Evolutionary conservation across 345 rosid species (phyloP).

Genomic region (Kernera saxatilis): DNA sequence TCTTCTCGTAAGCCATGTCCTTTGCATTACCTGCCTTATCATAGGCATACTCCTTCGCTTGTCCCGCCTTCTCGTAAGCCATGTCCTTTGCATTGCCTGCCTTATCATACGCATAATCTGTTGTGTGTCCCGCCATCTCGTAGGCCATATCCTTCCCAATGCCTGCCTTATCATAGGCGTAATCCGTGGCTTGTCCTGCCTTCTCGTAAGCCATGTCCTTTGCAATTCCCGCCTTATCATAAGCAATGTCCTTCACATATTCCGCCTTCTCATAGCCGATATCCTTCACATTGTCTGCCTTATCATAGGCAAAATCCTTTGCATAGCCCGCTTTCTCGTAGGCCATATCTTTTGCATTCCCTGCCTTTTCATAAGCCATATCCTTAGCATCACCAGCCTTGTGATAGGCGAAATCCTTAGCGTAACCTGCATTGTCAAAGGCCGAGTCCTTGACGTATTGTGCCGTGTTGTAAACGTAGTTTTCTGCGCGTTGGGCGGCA

Average conservation of each 20-base stretch:
- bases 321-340: not conserved
- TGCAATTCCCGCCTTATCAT: not conserved
- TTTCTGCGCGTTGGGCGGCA: not conserved
- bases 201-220: not conserved
- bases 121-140: not conserved
- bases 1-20: not conserved
- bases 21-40: not conserved
- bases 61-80: constrained; percentile 15
- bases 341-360: constrained; percentile 16
- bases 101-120: not conserved
- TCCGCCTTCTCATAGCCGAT: not conserved
- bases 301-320: not conserved
- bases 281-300: not conserved
- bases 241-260: not conserved
- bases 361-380: constrained; percentile 13
- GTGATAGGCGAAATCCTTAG: constrained; percentile 9
- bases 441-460: constrained; percentile 19
- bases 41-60: constrained; percentile 8
- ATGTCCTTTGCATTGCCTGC: constrained; percentile 19
- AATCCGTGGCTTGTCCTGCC: not conserved
- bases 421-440: not conserved
- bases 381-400: constrained; percentile 30
- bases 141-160: constrained; percentile 13
- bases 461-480: not conserved
- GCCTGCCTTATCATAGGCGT: constrained; percentile 1